phyloP scores from a whole-genome alignment of 2,329 filamentous ascomycete species.

The Ophiostoma montium region DNA sequence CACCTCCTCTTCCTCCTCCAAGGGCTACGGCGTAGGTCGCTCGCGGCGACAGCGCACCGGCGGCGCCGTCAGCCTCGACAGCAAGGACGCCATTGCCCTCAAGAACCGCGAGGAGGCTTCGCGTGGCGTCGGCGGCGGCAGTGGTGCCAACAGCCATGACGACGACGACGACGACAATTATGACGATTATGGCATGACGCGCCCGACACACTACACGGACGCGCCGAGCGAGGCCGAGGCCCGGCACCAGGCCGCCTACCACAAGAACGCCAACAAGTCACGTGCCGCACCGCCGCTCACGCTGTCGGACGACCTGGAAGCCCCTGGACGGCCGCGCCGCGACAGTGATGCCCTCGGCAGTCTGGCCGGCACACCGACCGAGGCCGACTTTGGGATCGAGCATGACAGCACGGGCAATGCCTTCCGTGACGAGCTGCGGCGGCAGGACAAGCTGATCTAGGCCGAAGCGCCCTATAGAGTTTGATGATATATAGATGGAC shows the following conservation, averaged over 20 bases:
- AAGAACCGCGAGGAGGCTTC: slow-evolving; percentile 21
- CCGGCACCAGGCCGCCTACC: not conserved
- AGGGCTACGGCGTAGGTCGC: slow-evolving; percentile 29
- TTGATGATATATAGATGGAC: no score
- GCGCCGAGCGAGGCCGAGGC: slow-evolving; percentile 9
- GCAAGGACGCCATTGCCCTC: slow-evolving; percentile 30
- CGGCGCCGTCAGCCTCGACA: slow-evolving; percentile 18
- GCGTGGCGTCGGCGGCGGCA: slow-evolving; percentile 7
- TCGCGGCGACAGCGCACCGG: slow-evolving; percentile 22
- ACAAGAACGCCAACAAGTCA: not conserved
- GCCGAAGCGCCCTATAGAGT: not conserved
- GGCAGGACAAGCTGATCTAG: slow-evolving; percentile 23
- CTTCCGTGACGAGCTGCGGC: slow-evolving; percentile 35
- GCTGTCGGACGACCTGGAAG: slow-evolving; percentile 15
- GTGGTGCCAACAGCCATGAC: slow-evolving; percentile 14
- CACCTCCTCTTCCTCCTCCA: no score
- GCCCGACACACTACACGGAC: slow-evolving; percentile 14
- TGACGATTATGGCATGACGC: slow-evolving; percentile 8
- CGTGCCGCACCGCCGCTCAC: slow-evolving; percentile 12
- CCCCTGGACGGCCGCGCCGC: slow-evolving; percentile 14
- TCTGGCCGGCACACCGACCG: slow-evolving; percentile 32
- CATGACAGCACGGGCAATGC: slow-evolving; percentile 22
- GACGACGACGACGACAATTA: slow-evolving; percentile 15
- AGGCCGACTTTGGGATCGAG: slow-evolving; percentile 23
- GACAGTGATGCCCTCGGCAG: slow-evolving; percentile 37